Conservation (phyloP, 768 basidiomycete genomes). For the Lanmaoa rubissima region DNA sequence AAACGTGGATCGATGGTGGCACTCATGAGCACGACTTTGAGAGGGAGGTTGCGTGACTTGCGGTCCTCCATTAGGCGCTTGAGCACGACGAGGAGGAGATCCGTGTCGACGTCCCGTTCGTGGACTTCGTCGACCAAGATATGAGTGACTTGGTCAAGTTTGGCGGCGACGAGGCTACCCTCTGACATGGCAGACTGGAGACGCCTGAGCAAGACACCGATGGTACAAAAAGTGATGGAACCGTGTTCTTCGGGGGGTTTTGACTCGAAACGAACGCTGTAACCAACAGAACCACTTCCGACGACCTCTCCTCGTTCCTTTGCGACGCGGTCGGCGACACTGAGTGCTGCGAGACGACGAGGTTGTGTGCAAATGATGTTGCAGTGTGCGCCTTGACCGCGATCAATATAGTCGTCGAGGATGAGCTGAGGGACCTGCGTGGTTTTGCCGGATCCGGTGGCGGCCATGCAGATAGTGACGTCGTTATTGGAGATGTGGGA, state of each 20-base stretch:
- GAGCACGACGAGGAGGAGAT: constrained; percentile 83
- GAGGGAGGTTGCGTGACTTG: constrained; percentile 60
- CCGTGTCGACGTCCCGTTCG: constrained; percentile 92
- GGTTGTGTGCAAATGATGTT: constrained; percentile 95
- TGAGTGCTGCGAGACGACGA: constrained; percentile 86
- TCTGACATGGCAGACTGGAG: constrained; percentile 72
- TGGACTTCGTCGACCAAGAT: constrained; percentile 95
- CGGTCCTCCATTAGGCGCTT: constrained; percentile 79
- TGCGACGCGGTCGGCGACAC: constrained; percentile 87
- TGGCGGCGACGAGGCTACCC: constrained; percentile 31
- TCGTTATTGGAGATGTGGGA: constrained; percentile 71
- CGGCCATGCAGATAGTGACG: constrained; percentile 86
- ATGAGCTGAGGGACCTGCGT: constrained; percentile 94
- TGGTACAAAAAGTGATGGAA: constrained; percentile 89
- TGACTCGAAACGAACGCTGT: constrained; percentile 89
- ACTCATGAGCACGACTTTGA: constrained; percentile 93
- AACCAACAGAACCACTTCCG: constrained; percentile 73
- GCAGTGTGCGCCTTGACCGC: constrained; percentile 78
- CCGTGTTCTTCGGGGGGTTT: constrained; percentile 79
- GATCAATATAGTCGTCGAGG: constrained; percentile 76
- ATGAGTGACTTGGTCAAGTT: constrained; percentile 80
- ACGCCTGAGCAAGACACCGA: constrained; percentile 83
- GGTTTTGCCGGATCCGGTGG: constrained; percentile 91
- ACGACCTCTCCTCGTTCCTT: constrained; percentile 77
- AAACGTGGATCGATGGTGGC: constrained; percentile 91